These are phyloP conservation scores for Dothiorella sarmentorum DNA, from an alignment of 2,329 filamentous ascomycete species.

Conservation along the genomic window DNA sequence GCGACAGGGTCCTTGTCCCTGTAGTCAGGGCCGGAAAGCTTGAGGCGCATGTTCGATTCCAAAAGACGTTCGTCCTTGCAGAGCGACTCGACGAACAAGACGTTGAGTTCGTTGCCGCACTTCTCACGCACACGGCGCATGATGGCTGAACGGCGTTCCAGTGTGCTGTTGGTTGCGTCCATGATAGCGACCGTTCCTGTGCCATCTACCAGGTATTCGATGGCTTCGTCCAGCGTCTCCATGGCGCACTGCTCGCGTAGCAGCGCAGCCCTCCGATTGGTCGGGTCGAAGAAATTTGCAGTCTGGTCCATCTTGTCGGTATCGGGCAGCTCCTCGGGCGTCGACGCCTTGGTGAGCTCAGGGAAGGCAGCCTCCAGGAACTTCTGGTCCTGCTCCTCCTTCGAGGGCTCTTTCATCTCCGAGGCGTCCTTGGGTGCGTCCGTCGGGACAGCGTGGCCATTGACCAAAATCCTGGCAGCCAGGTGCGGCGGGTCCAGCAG, in stretches of 20 bases:
- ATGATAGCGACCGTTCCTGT: conserved; percentile 91
- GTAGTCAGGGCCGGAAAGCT: conserved; percentile 94
- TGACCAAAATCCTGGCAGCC: conserved; percentile 57
- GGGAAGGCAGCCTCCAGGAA: conserved; percentile 36
- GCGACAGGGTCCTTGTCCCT: conserved; percentile 84
- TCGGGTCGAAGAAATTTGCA: conserved; percentile 89
- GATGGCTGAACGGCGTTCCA: conserved; percentile 76
- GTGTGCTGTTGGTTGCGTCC: conserved; percentile 95
- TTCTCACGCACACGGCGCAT: conserved; percentile 78
- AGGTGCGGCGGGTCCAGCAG: conserved; percentile 30
- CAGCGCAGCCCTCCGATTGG: conserved; percentile 75
- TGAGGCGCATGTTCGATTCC: conserved; percentile 95
- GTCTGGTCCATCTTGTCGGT: conserved; percentile 74
- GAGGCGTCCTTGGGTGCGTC: conserved; percentile 29
- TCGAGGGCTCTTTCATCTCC: conserved; percentile 24
- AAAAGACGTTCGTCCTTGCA: conserved; percentile 81
- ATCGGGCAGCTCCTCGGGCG: conserved; percentile 28
- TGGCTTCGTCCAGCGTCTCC: conserved; percentile 84
- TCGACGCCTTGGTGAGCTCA: conserved; percentile 25
- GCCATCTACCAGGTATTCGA: conserved; percentile 80
- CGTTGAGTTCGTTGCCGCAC: conserved; percentile 80
- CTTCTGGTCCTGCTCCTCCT: conserved; percentile 18
- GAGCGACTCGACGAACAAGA: conserved; percentile 92
- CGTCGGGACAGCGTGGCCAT: conserved; percentile 48
- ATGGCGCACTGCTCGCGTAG: conserved; percentile 89